Conservation (phyloP, 108 stramenopile species). For the Mediolabrus comicus region DNA sequence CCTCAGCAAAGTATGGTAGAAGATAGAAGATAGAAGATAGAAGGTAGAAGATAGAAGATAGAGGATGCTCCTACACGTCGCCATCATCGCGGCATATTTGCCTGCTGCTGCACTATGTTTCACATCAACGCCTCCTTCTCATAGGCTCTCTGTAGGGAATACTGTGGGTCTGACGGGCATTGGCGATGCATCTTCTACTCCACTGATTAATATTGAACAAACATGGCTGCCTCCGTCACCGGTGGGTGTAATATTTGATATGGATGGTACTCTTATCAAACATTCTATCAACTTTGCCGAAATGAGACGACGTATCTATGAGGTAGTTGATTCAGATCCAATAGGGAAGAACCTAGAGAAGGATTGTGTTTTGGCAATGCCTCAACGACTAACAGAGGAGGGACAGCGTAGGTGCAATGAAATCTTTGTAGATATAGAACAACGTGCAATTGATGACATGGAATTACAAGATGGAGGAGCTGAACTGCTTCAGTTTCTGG, state of each 20-base stretch:
- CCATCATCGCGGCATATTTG: background rate
- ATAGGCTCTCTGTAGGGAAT: background rate
- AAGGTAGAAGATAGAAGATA: no score
- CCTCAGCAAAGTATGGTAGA: no score
- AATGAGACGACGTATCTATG: conserved; percentile 38
- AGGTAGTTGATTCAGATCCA: conserved; percentile 29
- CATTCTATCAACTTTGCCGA: conserved; percentile 44
- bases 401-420: conserved; percentile 16
- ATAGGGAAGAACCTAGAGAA: conserved; percentile 11
- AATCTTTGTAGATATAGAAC: conserved; percentile 44
- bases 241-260: conserved; percentile 44
- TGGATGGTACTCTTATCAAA: conserved; percentile 48
- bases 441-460: conserved; percentile 25
- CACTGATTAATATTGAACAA: background rate
- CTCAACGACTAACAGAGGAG: conserved; percentile 9
- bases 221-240: background rate
- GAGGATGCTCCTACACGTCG: background rate
- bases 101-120: background rate
- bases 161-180: background rate
- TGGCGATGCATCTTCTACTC: background rate
- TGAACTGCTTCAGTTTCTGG: conserved; percentile 27
- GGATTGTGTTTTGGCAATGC: conserved; percentile 7
- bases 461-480: conserved; percentile 27
- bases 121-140: background rate
- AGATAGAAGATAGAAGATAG: no score